Percentiles rank a stretch among this genome's conserved stretches.
phyloP scores from a whole-genome alignment of 129 eudicot genomes.

The Artemisia tridentata region DNA sequence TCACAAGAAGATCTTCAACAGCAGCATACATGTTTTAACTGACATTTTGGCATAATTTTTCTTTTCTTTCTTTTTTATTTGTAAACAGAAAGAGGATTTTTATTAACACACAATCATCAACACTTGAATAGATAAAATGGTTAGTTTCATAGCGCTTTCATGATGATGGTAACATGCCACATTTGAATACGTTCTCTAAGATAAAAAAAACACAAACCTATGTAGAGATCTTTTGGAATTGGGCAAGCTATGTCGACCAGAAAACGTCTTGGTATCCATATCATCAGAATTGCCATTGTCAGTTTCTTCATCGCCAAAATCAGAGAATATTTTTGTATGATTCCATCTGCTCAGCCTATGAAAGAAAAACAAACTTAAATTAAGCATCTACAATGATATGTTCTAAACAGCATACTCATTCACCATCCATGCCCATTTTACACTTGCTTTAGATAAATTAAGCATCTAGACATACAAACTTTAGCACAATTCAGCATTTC shows the following conservation, averaged over 20 bases:
- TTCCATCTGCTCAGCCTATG: constrained; percentile 92
- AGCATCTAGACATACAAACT: neutral
- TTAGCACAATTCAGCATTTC: too few species aligned
- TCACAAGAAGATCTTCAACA: too few species aligned
- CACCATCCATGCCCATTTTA: neutral
- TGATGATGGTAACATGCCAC: too few species aligned
- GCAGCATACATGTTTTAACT: too few species aligned
- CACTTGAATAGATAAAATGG: too few species aligned
- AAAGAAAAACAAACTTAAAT: too few species aligned
- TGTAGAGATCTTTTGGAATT: constrained; percentile 48
- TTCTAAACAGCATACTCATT: neutral
- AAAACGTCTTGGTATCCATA: constrained; percentile 42
- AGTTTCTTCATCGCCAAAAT: constrained; percentile 69
- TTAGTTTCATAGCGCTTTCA: too few species aligned
- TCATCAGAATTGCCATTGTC: constrained; percentile 49
- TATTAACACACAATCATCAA: too few species aligned
- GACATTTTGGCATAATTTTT: too few species aligned
- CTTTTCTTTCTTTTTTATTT: too few species aligned
- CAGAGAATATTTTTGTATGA: constrained; percentile 89
- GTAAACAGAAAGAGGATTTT: too few species aligned
- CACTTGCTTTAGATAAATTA: neutral
- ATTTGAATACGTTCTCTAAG: too few species aligned
- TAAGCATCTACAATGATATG: neutral
- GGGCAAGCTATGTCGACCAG: constrained; percentile 43
- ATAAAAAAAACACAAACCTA: constrained; percentile 32